Evolutionary conservation across 306 rosid species (phyloP).

Genomic region (Calophaca sinica): DNA sequence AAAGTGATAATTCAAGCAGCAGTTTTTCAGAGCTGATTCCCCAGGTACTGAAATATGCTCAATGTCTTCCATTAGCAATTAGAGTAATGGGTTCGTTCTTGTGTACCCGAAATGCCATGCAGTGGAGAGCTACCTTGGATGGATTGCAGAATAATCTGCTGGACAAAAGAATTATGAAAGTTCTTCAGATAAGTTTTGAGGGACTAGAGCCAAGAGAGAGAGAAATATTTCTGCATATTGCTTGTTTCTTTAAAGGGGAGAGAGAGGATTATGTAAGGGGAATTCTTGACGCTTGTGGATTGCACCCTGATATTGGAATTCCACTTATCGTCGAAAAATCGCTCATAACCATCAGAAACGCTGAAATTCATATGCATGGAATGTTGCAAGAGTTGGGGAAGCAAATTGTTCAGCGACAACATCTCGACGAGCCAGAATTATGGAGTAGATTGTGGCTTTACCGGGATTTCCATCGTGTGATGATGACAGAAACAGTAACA

Average conservation of each 20-base stretch:
- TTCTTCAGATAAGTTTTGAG: neutral
- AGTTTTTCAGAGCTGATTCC: neutral
- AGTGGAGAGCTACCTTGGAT: constrained; percentile 22
- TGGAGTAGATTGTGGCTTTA: constrained; percentile 13
- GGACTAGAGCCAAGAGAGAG: neutral
- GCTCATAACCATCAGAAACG: neutral
- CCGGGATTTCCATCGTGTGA: neutral
- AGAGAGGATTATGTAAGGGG: neutral
- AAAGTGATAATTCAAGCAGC: neutral
- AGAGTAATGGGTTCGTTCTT: neutral
- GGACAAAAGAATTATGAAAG: neutral
- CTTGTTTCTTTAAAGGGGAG: constrained; percentile 24
- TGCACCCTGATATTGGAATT: constrained; percentile 4
- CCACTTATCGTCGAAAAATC: neutral
- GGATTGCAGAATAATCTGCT: neutral
- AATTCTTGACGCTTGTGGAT: constrained; percentile 1
- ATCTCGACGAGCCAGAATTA: neutral
- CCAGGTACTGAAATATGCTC: neutral
- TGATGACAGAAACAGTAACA: neutral
- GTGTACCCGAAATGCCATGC: neutral
- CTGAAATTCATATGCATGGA: constrained; percentile 27
- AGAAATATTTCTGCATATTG: neutral
- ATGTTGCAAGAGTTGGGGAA: constrained; percentile 21
- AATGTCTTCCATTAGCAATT: constrained; percentile 21
- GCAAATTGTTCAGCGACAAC: neutral